Base-by-base conservation (phyloP, 768 basidiomycete genomes). In the Cystobasidium ongulense region DNA sequence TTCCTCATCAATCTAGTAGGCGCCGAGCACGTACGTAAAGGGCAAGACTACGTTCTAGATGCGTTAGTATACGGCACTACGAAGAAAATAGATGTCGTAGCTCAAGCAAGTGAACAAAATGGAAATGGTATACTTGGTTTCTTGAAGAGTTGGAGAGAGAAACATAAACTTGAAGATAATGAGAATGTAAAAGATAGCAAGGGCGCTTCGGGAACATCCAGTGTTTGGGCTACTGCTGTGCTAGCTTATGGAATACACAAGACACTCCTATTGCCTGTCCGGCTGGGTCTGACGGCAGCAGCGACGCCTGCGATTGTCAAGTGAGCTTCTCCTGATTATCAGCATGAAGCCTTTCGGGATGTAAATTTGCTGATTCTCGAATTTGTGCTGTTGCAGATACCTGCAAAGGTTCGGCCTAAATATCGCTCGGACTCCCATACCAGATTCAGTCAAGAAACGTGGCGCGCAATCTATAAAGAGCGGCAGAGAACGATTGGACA, bases 231-330 rank as follows among this genome's bases (percentile, higher is more conserved):
- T 31, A 94, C 96, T 87, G 82, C 96, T 31, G 86, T 91, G 0
- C 83, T 98, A 77, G 95, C 96, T 1, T 99, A 94, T 81, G 89
- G 90, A 23, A 87, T 99, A 65, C 96, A 99, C 86, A 99, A 99
- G 83, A 95, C 91, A 0, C 79, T 92, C 0, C 90, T 97, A 79
- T 80, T 98, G 25, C 96, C 96, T 10, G 81, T 99, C 27, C 84
- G 96, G 46, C 86, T 96, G 0, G 96, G 92, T 0, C 81, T 94
- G 75, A 97, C 95, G 0, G 92, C 78, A 25, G 76, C 76, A 8
- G 63, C 74, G 39, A 79, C 78, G 46, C 78, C 78, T 1, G 65
- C 52, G 11, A 73, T 78, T 8, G 78, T 79, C 7, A 77, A 76
- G 78, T 78, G 23, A 33, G 78, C 74, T 18, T 5, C 41, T 31